Evolutionary conservation across 2,329 filamentous ascomycete species (phyloP), one percentile per base, ranked within the genome.

Genomic region (Pseudogymnoascus sp.): DNA sequence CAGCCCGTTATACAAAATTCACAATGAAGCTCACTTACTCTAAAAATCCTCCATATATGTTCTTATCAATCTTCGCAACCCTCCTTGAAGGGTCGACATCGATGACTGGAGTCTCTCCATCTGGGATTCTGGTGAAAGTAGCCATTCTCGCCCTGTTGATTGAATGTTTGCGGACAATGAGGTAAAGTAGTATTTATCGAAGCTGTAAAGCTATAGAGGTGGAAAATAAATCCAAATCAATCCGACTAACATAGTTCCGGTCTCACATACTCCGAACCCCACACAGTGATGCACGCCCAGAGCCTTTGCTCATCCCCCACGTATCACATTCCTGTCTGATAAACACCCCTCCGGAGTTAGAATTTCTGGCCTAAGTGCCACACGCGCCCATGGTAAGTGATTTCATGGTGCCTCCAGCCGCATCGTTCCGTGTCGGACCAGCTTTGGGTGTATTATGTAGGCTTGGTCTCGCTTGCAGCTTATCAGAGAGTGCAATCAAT

Each of bases 11-110:
- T 16, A n/a, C 23, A 28, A 7, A 14, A 49, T 55, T 16, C 28
- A 12, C 25, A 18, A 33, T 12, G 8, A 31, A 52, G n/a, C 25
- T 33, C 25, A 74, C 84, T 76, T 78, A 90, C 89, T 95, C 90
- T 64, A 88, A 91, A 75, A 95, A 95, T 9, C 90, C 90, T 62
- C 88, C 88, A 80, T 93, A 95, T 69, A 89, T 90, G 71, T 90
- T 90, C 40, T 43, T 67, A 71, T 71, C 68, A 70, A 95, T 91
- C 72, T 86, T 86, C 63, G 88, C 87, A 62, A 93, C 76, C 67
- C 82, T 84, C 73, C 88, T 83, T 14, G 76, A 74, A 4, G 87
- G 79, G 71, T 90, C 84, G 64, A 93, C 78, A 61, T 82, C 82
- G 70, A 91, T 89, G 67, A 81, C 81, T 55, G 88, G 82, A 64